Conservation (phyloP, 257 asterid species). For the Forsythia suspensa region DNA sequence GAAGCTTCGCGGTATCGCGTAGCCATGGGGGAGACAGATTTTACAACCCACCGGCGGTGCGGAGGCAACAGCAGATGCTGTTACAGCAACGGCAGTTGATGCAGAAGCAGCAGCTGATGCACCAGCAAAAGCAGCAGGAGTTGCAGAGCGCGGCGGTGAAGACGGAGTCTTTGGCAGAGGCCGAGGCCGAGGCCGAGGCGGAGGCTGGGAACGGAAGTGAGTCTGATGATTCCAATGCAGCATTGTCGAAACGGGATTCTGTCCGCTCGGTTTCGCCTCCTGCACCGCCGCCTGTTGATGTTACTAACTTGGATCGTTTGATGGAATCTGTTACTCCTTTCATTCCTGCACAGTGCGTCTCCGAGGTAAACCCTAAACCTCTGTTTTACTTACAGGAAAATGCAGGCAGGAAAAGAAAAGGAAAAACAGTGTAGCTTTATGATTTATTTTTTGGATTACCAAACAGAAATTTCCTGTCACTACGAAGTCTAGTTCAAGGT, state of each 20-base stretch:
- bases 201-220: constrained; percentile 31
- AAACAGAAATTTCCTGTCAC: not conserved
- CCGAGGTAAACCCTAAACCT: constrained; percentile 55
- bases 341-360: constrained; percentile 36
- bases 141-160: constrained; percentile 30
- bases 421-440: not conserved
- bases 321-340: constrained; percentile 63
- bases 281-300: constrained; percentile 31
- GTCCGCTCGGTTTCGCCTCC: constrained; percentile 1
- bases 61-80: constrained; percentile 50
- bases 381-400: constrained; percentile 10
- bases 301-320: constrained; percentile 69
- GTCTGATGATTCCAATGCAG: constrained; percentile 24
- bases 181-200: no score
- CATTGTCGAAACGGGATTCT: constrained; percentile 29
- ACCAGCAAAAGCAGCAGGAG: constrained; percentile 22
- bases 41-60: constrained; percentile 53
- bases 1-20: constrained; percentile 58
- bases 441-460: constrained; percentile 21
- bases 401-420: constrained; percentile 30
- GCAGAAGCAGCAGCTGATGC: constrained; percentile 31
- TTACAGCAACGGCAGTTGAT: constrained; percentile 36
- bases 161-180: constrained; percentile 28
- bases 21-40: constrained; percentile 56
- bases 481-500: no score